Conservation (phyloP, 805 yeast genomes). For the Spathaspora gorwiae region DNA sequence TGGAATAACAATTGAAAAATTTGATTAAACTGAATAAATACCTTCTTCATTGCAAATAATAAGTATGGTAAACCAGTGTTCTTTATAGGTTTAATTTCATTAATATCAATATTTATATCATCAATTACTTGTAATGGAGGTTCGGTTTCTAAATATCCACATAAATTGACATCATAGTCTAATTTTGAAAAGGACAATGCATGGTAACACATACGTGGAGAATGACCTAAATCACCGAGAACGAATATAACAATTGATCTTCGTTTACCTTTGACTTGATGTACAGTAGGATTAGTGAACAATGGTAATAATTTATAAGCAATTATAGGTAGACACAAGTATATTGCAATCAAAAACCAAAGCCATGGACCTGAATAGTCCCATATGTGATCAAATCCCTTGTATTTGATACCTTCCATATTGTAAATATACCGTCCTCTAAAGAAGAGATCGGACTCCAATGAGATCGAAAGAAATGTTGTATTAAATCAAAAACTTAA, state of each 20-base stretch:
- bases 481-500: neutral
- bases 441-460: neutral
- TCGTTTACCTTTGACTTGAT: conserved; percentile 16
- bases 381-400: conserved; percentile 16
- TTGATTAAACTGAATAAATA: conserved; percentile 48
- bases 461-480: neutral
- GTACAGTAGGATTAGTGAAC: conserved; percentile 16
- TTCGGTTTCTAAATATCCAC: conserved; percentile 70
- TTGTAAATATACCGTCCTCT: neutral
- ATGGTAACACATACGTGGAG: conserved; percentile 93
- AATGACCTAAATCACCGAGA: conserved; percentile 89
- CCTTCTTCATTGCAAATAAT: conserved; percentile 56
- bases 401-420: conserved; percentile 1
- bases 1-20: conserved; percentile 47
- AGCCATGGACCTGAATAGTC: conserved; percentile 33
- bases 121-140: conserved; percentile 50
- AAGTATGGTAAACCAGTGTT: conserved; percentile 49
- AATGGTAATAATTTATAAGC: conserved; percentile 40
- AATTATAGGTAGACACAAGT: conserved; percentile 42
- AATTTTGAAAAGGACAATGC: conserved; percentile 67
- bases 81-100: conserved; percentile 38
- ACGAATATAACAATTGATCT: conserved; percentile 74
- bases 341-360: conserved; percentile 42
- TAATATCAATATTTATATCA: conserved; percentile 49
- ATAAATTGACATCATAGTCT: conserved; percentile 73